A percentile compares a stretch with the other conserved stretches of the same genome.
These are phyloP conservation scores for Flagelloscypha sp. DNA, from an alignment of 768 basidiomycete species.

Conservation along the genomic window DNA sequence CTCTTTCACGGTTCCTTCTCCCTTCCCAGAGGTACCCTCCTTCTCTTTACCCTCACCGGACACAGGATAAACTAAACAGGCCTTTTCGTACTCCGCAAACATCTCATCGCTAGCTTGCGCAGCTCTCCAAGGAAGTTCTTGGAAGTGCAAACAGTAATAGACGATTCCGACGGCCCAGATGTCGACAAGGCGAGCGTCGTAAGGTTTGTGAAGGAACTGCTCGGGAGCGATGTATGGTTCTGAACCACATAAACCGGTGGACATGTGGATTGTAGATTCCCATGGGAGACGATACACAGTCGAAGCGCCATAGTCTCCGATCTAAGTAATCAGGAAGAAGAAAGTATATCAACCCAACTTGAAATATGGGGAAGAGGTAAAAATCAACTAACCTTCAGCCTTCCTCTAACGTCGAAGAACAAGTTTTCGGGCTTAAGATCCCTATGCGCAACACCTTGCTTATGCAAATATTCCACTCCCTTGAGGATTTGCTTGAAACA, in stretches of 20 bases:
- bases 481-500: conserved; percentile 94
- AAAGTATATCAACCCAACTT: background rate
- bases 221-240: conserved; percentile 99
- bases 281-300: conserved; percentile 99
- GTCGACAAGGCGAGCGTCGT: conserved; percentile 94
- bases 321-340: conserved; percentile 37
- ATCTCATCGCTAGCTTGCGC: conserved; percentile 78
- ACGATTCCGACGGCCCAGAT: conserved; percentile 97
- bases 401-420: conserved; percentile 86
- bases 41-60: conserved; percentile 16
- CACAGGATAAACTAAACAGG: conserved; percentile 20
- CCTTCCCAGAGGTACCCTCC: too few species aligned
- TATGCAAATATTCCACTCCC: conserved; percentile 87
- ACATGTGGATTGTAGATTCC: conserved; percentile 96
- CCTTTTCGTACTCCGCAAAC: conserved; percentile 63
- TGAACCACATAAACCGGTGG: conserved; percentile 92
- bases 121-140: conserved; percentile 95
- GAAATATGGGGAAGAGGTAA: background rate
- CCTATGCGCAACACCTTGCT: conserved; percentile 94
- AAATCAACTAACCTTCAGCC: conserved; percentile 68
- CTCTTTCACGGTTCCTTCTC: too few species aligned
- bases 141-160: conserved; percentile 97
- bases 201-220: conserved; percentile 94
- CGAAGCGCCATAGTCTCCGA: conserved; percentile 97
- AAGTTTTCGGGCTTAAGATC: conserved; percentile 98